Evolutionary conservation across 2,329 filamentous ascomycete species (phyloP).

Genomic region (Sclerotinia spermophila): DNA sequence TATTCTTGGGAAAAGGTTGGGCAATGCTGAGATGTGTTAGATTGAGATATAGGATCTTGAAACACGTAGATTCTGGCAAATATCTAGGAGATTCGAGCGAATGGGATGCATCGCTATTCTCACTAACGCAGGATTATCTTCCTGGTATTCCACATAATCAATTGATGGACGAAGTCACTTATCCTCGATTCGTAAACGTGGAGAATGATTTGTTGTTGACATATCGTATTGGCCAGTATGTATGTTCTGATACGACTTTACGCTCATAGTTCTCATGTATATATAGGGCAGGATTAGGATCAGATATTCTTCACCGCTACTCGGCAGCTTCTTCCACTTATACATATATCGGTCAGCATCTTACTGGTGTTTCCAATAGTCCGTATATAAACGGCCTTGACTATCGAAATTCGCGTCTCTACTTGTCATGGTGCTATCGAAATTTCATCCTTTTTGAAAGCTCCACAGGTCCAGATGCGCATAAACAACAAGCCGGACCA

Average conservation of each 20-base stretch:
- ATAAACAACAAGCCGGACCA: constrained; percentile 33
- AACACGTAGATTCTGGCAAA: background rate
- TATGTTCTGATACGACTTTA: background rate
- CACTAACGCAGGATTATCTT: constrained; percentile 23
- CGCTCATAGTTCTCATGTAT: background rate
- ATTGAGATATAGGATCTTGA: constrained; percentile 28
- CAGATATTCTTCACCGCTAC: constrained; percentile 30
- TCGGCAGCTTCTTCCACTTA: constrained; percentile 26
- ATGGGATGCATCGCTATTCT: constrained; percentile 27
- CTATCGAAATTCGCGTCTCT: constrained; percentile 23
- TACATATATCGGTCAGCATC: constrained; percentile 27
- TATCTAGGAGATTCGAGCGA: background rate
- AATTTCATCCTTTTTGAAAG: constrained; percentile 24
- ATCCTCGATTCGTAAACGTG: constrained; percentile 32
- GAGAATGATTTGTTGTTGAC: constrained; percentile 30
- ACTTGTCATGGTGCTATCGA: constrained; percentile 34
- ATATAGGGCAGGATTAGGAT: constrained; percentile 30
- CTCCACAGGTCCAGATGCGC: constrained; percentile 21
- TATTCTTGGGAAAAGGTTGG: background rate
- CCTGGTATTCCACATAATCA: constrained; percentile 26
- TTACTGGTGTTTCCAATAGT: constrained; percentile 30
- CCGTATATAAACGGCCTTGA: constrained; percentile 33
- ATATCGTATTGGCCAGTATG: constrained; percentile 32
- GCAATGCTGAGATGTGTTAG: constrained; percentile 19
- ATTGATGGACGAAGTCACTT: constrained; percentile 29